Base-by-base conservation (phyloP, 2,329 filamentous ascomycete genomes). In the Cladobotryum mycophilum region DNA sequence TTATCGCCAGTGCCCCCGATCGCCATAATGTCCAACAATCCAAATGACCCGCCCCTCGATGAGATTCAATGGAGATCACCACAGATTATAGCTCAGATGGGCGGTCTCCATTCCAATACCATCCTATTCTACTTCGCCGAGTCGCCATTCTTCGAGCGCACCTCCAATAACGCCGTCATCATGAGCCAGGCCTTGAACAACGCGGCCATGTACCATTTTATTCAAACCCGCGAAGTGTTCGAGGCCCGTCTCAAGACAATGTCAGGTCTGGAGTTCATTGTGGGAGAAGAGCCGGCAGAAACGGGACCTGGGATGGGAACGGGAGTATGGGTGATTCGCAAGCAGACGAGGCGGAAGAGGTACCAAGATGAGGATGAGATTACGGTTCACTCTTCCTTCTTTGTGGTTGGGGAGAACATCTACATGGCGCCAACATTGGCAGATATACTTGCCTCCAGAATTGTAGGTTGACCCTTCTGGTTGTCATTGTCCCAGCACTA, bases 281-380 rank as follows among this genome's bases (percentile, higher is more conserved):
- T 86, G 47, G 80, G 80, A 36, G 78, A 85, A 61, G 80, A 83
- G 56, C 82, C 81, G 1, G 80, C 80, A 25, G 81, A 85, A 64
- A 81, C 76, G 59, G 78, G 74, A 0, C 80, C 80, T 0, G 80
- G 80, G n/a, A 82, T 79, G 38, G 82, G 82, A 42, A 85, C 82
- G 0, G 82, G 82, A 25, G 81, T 86, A 8, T 86, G 82, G 82
- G 79, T 85, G 25, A 84, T 86, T 58, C 77, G 81, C 60, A 86
- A 86, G 70, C 83, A 86, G 67, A 81, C 76, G 22, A 71, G 83
- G 45, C 73, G 78, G 53, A 83, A 84, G 67, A 70, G 74, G 13
- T 71, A 74, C 38, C 71, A 73, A 5, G 69, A 73, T 13, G 77
- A 81, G 22, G 81, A 84, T 56, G 80, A 84, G 53, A 72, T 86